Evolutionary conservation across 2,329 filamentous ascomycete species (phyloP), one percentile per base, ranked within the genome.

Genomic region (Exophiala calicioides): DNA sequence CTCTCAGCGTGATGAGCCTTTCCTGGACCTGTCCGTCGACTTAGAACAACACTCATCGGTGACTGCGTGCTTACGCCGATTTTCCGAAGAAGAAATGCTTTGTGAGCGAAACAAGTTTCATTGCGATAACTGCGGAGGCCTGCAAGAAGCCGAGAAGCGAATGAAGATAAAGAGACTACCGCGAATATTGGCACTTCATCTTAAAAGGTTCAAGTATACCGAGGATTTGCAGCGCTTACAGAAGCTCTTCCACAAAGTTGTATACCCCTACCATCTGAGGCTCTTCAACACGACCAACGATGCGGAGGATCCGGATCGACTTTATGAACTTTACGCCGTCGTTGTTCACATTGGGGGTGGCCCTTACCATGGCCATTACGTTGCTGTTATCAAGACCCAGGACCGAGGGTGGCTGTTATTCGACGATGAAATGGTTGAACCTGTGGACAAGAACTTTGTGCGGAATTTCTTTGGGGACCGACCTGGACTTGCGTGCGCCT

Each of bases 31-130:
- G 15, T 97, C 93, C 0, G 95, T 98, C 44, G 93, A 98, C 67
- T 74, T 98, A 9, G 90, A 95, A 57, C 85, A 96, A 62, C 90
- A 97, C 65, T 90, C 90, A 0, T 98, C 93, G 0, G 93, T 98
- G 3, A 97, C 93, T 2, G 91, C 93, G 19, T 98, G 93, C 65
- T 71, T 98, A 55, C 81, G 88, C 49, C 95, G 96, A 61, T 98
- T 98, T 62, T 98, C 93, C 0, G 90, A 93, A 34, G 93, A 97
- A 62, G 93, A 98, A 68, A 96, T 97, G 89, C 78, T 98, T 47
- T 97, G 93, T 64, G 93, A 98, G 71, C 81, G 90, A 51, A 97
- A 98, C 74, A 98, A 98, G 65, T 98, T 98, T 58, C 91, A 98
- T 64, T 98, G 93, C 70, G 93, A 98, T 65, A 90, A 90, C 60